Base-by-base conservation (phyloP, 805 yeast genomes). In the Komagataella mondaviorum region DNA sequence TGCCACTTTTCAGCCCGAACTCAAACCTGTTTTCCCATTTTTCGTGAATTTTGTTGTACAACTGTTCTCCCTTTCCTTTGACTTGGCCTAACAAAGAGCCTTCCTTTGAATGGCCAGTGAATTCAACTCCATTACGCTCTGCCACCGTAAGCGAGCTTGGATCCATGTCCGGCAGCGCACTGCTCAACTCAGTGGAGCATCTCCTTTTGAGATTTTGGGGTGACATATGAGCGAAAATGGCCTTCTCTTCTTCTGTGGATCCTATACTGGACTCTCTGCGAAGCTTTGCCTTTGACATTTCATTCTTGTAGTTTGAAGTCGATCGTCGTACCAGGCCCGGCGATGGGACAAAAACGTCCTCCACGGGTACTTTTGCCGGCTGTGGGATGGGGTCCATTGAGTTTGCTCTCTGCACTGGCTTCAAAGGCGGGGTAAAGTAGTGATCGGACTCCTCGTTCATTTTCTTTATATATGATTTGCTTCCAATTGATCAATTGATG, bases 1-100 rank as follows among this genome's bases (percentile, higher is more conserved):
- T 24, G n/a, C 45, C 23, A 16, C 24, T 52, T 12, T 46, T 46
- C 39, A 39, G 17, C 8, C 56, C 55, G 45, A 53, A 56, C 44
- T 56, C 56, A 44, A 52, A 56, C 17, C 43, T 51, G 48, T 49
- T 55, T 36, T 49, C 46, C 10, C 23, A 30, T 23, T 36, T 24
- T 6, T 6, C 18, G 10, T 30, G 49, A 8, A 12, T 23, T 36
- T 24, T 14, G 12, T 30, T 18, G 16, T 48, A 44, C 48, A 46
- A 3, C 10, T 24, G 44, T 16, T 17, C 23, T 24, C 44, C 36
- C 39, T 24, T n/a, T 36, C 44, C 44, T 17, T n/a, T 22, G 6
- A 17, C n/a, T 22, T 24, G 20, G 18, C 16, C n/a, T 45, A 43
- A 17, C n/a, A 24, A 16, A 44, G 18, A 10, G 23, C n/a, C 10